Evolutionary conservation across 2,329 filamentous ascomycete species (phyloP).

Genomic region (Ophiosphaerella narmari): DNA sequence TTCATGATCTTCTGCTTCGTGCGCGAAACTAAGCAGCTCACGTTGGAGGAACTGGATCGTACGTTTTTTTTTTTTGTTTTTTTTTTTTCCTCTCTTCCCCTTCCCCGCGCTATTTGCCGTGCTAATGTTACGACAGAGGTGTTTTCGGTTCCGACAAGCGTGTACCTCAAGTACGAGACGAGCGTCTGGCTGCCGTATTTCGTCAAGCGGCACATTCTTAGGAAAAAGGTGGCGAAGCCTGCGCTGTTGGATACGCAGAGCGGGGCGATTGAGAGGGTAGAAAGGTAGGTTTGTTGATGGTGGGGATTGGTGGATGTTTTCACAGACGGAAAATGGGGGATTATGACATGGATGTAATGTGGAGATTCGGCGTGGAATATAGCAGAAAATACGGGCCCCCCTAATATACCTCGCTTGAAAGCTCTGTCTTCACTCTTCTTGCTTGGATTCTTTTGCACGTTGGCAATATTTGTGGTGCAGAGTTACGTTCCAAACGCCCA

Average conservation of each 20-base stretch:
- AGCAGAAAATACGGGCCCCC: too few species aligned
- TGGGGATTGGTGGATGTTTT: too few species aligned
- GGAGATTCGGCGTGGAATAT: too few species aligned
- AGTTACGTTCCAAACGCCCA: too few species aligned
- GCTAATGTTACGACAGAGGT: constrained; percentile 23
- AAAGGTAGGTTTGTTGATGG: too few species aligned
- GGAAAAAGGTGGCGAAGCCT: constrained; percentile 45
- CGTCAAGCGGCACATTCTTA: constrained; percentile 47
- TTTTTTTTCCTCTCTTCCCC: too few species aligned
- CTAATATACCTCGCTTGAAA: too few species aligned
- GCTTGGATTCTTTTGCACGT: too few species aligned
- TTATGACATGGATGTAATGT: too few species aligned
- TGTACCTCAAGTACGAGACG: constrained; percentile 47
- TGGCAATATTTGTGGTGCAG: too few species aligned
- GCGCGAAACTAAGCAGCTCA: constrained; percentile 47
- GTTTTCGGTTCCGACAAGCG: constrained; percentile 42
- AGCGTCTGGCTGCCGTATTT: constrained; percentile 49
- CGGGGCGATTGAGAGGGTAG: background rate
- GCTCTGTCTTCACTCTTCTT: too few species aligned
- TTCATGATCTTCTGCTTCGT: constrained; percentile 47
- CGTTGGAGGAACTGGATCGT: constrained; percentile 43
- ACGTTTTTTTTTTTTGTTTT: constrained; percentile 1
- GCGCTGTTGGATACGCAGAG: constrained; percentile 31
- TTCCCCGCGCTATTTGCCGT: background rate
- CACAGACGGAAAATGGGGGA: too few species aligned